Conservation (phyloP, 768 basidiomycete genomes). For the Amanita thiersii region DNA sequence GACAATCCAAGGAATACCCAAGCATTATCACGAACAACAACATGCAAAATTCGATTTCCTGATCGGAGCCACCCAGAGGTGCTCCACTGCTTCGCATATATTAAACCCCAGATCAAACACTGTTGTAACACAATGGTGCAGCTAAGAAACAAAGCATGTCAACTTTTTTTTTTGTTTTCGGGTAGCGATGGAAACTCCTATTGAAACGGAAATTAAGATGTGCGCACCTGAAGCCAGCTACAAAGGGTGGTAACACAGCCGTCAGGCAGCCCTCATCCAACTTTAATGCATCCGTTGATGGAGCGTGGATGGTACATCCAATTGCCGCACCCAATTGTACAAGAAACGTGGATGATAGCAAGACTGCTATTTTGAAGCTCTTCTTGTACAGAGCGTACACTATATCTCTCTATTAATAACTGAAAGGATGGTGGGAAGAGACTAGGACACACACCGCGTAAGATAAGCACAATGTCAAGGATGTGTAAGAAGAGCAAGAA, state of each 20-base stretch:
- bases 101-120: not conserved
- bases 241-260: not conserved
- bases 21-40: not conserved
- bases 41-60: not conserved
- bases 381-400: not conserved
- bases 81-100: not conserved
- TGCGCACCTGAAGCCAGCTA: not conserved
- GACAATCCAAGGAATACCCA: not conserved
- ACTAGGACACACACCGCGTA: not conserved
- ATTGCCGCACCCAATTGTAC: not conserved
- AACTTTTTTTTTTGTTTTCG: too few relatives aligned
- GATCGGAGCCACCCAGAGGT: not conserved
- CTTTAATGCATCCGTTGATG: not conserved
- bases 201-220: too few relatives aligned
- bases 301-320: not conserved
- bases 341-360: not conserved
- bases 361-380: not conserved
- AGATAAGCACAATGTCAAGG: not conserved
- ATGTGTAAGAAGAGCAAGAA: not conserved
- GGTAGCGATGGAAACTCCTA: too few relatives aligned
- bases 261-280: not conserved
- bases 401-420: too few relatives aligned
- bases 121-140: too few relatives aligned
- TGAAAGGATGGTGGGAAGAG: not conserved
- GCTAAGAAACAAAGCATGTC: too few relatives aligned